These are phyloP conservation scores for Monosporascus ibericus DNA, from an alignment of 2,329 filamentous ascomycete species.

Conservation along the genomic window DNA sequence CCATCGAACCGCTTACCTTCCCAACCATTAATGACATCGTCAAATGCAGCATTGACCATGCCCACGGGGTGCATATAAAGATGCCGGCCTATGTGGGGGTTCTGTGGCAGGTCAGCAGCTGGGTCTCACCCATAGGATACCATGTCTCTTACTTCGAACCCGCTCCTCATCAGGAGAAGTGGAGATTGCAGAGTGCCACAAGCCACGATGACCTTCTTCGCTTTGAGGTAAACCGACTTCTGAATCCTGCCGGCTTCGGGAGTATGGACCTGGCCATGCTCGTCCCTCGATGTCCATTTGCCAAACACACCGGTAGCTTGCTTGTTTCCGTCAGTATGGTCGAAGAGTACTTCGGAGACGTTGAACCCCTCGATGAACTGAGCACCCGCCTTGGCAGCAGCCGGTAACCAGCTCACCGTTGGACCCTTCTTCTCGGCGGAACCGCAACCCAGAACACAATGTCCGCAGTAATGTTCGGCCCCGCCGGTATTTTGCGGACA, in stretches of 20 bases:
- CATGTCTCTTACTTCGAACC: constrained; percentile 51
- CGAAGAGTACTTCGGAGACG: constrained; percentile 66
- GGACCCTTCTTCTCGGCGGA: constrained; percentile 74
- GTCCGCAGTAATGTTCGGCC: constrained; percentile 67
- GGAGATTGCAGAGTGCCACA: constrained; percentile 73
- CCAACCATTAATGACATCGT: constrained; percentile 65
- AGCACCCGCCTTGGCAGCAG: constrained; percentile 71
- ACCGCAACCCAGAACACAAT: constrained; percentile 55
- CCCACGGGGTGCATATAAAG: constrained; percentile 75
- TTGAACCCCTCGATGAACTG: constrained; percentile 79
- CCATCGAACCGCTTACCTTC: constrained; percentile 35
- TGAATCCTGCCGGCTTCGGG: constrained; percentile 39
- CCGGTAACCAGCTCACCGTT: constrained; percentile 68
- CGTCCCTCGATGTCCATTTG: constrained; percentile 67
- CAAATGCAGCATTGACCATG: constrained; percentile 54
- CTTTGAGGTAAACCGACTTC: constrained; percentile 64
- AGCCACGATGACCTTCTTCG: constrained; percentile 75
- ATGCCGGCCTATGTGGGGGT: constrained; percentile 74
- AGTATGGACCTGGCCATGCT: constrained; percentile 50
- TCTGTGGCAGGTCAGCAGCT: constrained; percentile 34
- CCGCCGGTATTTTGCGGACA: constrained; percentile 78
- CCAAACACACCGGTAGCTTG: constrained; percentile 68
- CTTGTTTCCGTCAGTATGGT: constrained; percentile 39
- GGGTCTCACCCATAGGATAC: background rate
- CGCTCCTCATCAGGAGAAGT: constrained; percentile 68